Conservation (phyloP, 23 red algal genomes). For the Cyanidioschyzon merolae region DNA sequence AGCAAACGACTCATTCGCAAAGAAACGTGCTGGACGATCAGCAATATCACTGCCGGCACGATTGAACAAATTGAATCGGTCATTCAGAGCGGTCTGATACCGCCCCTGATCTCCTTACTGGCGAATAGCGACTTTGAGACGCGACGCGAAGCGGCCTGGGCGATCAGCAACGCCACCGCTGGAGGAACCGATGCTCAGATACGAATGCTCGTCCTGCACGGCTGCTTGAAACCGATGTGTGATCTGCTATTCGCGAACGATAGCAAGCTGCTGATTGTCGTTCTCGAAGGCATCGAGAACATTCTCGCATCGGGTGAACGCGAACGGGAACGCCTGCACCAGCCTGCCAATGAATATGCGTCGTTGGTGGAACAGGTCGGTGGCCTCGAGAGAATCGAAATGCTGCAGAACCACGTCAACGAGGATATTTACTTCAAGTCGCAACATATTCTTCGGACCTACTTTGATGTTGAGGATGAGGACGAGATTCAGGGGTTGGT, state of each 20-base stretch:
- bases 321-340: conserved; percentile 29
- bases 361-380: conserved; percentile 56
- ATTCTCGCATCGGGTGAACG: conserved; percentile 74
- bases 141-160: conserved; percentile 92
- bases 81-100: conserved; percentile 73
- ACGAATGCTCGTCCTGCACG: conserved; percentile 50
- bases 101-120: conserved; percentile 60
- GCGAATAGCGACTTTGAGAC: conserved; percentile 87
- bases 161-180: conserved; percentile 86
- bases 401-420: conserved; percentile 63
- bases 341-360: conserved; percentile 55
- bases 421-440: conserved; percentile 85
- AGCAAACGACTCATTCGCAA: conserved; percentile 83
- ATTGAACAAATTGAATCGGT: conserved; percentile 78
- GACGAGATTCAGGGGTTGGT: conserved; percentile 56
- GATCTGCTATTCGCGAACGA: conserved; percentile 77
- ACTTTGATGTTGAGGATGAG: conserved; percentile 67
- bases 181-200: conserved; percentile 66
- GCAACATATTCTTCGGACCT: conserved; percentile 52
- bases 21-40: conserved; percentile 88
- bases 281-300: conserved; percentile 82
- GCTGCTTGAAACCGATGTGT: conserved; percentile 81
- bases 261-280: conserved; percentile 56
- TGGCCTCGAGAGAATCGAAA: conserved; percentile 87
- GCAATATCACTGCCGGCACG: conserved; percentile 91